Evolutionary conservation across 2,329 filamentous ascomycete species (phyloP).

Genomic region (Gaeumannomyces sp.): DNA sequence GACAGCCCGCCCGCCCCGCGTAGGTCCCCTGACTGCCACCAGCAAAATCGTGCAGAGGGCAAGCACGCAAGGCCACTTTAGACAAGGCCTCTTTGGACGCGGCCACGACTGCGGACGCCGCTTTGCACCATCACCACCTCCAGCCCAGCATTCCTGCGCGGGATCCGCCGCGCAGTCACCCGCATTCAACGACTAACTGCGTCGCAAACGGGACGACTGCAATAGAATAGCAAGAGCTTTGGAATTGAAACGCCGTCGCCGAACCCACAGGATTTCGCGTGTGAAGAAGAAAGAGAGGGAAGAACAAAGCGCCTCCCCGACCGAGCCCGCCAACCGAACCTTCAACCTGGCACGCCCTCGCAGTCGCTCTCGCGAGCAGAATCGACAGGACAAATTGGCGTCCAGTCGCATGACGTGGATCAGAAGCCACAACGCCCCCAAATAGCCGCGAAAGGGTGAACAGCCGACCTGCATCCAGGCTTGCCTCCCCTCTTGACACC

Average conservation of each 20-base stretch:
- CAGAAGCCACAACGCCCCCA: constrained; percentile 9
- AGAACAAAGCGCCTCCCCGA: background rate
- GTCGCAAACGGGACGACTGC: background rate
- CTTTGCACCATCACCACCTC: background rate
- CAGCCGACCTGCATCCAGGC: constrained; percentile 3
- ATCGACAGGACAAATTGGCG: background rate
- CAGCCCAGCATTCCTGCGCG: background rate
- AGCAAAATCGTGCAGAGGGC: background rate
- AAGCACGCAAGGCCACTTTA: no score
- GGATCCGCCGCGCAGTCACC: background rate
- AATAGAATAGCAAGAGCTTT: background rate
- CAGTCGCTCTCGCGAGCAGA: background rate
- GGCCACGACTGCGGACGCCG: no score
- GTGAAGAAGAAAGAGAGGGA: background rate
- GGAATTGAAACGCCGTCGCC: background rate
- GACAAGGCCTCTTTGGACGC: background rate
- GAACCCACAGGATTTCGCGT: background rate
- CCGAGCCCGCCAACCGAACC: background rate
- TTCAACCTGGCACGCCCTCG: no score
- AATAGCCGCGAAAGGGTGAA: constrained; percentile 4
- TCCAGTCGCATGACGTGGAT: constrained; percentile 9
- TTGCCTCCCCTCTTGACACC: background rate
- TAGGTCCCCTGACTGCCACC: background rate
- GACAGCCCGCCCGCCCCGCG: background rate
- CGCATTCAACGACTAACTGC: background rate